Base-by-base conservation (phyloP, 1,284 basidiomycete species). In the Filobasidium uniguttulatum region DNA sequence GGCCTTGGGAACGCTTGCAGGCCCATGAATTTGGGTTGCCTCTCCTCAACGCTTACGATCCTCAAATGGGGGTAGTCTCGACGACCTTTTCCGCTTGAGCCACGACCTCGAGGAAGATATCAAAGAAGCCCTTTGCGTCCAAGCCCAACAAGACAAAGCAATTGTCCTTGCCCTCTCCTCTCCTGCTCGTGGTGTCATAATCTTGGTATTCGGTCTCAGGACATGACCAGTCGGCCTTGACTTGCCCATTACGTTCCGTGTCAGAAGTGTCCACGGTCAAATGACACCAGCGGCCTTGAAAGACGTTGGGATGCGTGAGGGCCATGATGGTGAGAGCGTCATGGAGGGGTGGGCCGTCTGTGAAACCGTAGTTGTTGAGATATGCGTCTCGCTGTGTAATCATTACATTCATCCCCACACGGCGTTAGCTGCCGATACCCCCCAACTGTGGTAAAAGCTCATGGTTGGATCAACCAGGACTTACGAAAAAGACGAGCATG, bases 401-500 rank as follows among this genome's bases (percentile, higher is more conserved):
- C 19, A 37, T 12, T 22, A 35, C 25, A 28, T n/a, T n/a, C n/a
- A n/a, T n/a, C n/a, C n/a, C n/a, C n/a, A n/a, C n/a, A n/a, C n/a
- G n/a, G n/a, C n/a, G n/a, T n/a, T n/a, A n/a, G n/a, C n/a, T n/a
- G n/a, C n/a, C n/a, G n/a, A n/a, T n/a, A n/a, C n/a, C n/a, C n/a
- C n/a, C n/a, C n/a, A n/a, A n/a, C n/a, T n/a, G n/a, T n/a, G n/a
- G n/a, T n/a, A n/a, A n/a, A n/a, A n/a, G 17, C 34, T 23, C n/a
- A 30, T 19, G 30, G 34, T 5, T 12, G 3, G 36, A 30, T 19
- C 7, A 45, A 30, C 10, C 25, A 19, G 12, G 20, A 49, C 52
- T 46, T 38, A 53, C 52, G 25, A 53, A 53, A 25, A 53, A 53
- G 5, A 38, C 47, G 44, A 53, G 35, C 52, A 53, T 53, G 2